phyloP scores from a whole-genome alignment of 352 stramenopile genomes.

The Phytopythium litorale region DNA sequence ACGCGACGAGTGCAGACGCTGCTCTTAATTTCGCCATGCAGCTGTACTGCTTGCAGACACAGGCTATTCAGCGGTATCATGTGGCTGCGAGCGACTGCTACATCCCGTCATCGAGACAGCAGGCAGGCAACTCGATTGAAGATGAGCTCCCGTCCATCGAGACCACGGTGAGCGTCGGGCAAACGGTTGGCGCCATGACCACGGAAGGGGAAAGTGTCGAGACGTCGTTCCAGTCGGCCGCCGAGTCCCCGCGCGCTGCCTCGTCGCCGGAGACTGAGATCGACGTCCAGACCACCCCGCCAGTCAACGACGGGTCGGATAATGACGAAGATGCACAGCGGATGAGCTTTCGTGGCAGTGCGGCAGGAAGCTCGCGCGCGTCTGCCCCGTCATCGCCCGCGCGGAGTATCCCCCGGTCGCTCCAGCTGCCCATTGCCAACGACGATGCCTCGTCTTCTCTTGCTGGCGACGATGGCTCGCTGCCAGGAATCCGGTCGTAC shows the following conservation, averaged over 20 bases:
- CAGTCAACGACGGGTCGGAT: constrained; percentile 45
- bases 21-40: constrained; percentile 67
- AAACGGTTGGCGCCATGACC: constrained; percentile 72
- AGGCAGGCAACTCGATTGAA: constrained; percentile 29
- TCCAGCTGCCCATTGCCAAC: constrained; percentile 29
- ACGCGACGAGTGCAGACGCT: constrained; percentile 13
- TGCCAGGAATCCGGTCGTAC: constrained; percentile 55
- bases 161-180: constrained; percentile 25
- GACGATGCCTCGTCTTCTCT: constrained; percentile 50
- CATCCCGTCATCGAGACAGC: constrained; percentile 21
- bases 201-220: constrained; percentile 61
- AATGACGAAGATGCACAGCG: constrained; percentile 24
- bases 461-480: constrained; percentile 42
- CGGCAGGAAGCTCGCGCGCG: constrained; percentile 7
- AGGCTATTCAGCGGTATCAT: constrained; percentile 83
- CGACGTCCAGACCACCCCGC: constrained; percentile 37
- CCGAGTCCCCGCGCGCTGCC: constrained; percentile 50
- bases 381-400: constrained; percentile 35
- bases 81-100: constrained; percentile 62
- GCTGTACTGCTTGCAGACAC: constrained; percentile 76
- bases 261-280: constrained; percentile 65
- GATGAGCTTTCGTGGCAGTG: constrained; percentile 2
- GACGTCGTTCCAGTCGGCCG: constrained; percentile 57
- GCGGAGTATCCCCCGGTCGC: constrained; percentile 26
- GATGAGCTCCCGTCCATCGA: constrained; percentile 35